These are phyloP conservation scores for Pestalotiopsis sp. DNA, from an alignment of 2,329 filamentous ascomycete genomes.

Conservation along the genomic window DNA sequence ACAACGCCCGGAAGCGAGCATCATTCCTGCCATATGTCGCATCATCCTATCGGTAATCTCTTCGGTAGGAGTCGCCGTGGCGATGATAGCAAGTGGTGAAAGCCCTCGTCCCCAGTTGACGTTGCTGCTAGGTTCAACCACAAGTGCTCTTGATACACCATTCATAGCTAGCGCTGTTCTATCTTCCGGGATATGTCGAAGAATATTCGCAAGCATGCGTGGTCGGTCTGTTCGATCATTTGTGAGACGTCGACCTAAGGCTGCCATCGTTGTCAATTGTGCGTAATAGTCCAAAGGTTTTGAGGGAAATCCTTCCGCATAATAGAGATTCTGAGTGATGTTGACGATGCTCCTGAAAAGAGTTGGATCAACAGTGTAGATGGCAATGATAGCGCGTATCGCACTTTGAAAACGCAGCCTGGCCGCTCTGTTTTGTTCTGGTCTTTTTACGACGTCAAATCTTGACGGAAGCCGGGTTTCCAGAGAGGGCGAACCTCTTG, in stretches of 20 bases:
- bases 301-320: not conserved
- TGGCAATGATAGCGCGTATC: not conserved
- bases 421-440: too few relatives aligned
- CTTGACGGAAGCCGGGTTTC: too few relatives aligned
- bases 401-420: not conserved
- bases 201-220: not conserved
- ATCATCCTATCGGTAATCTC: not conserved
- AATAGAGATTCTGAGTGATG: not conserved
- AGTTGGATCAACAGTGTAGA: too few relatives aligned
- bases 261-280: not conserved
- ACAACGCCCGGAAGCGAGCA: not conserved
- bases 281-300: not conserved
- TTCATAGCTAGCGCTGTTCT: not conserved
- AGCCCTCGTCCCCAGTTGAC: accelerated
- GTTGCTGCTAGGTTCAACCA: not conserved
- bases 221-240: not conserved
- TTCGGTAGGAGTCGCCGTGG: not conserved
- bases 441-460: too few relatives aligned
- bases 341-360: not conserved
- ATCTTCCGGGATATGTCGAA: not conserved
- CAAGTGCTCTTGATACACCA: not conserved
- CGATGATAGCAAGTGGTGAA: not conserved
- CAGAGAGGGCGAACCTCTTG: too few relatives aligned
- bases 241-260: not conserved
- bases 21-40: not conserved